Base-by-base conservation (phyloP, 495 filamentous ascomycete species). In the Aspergillus mulundensis region DNA sequence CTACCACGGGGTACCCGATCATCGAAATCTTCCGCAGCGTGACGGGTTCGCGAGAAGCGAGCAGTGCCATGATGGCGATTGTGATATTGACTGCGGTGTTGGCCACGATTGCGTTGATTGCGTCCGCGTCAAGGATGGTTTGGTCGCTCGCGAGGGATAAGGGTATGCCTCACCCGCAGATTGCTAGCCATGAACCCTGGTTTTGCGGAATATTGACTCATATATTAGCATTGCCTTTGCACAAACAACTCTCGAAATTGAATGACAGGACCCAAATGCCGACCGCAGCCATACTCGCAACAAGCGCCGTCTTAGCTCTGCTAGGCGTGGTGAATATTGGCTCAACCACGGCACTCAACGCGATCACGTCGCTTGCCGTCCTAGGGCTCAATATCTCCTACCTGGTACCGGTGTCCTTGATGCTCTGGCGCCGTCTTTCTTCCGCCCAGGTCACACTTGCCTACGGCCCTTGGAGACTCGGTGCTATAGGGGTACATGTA, bases 321-420 rank as follows among this genome's bases (percentile, higher is more conserved):
- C 47, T 52, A 0, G 47, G 39, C 2, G 1, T 84, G 19, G 83
- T 87, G 63, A 83, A 82, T 58, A 74, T 86, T 42, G 81, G 77
- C 18, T 81, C 77, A 0, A 59, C 69, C 5, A 72, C 76, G 6
- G 83, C 81, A 6, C 79, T 86, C 61, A 82, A 84, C 64, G 76
- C 76, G 21, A 73, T 84, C 20, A 64, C 75, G 23, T 84, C 77
- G 8, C 59, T 80, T 0, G 64, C 70, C 7, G 66, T 77, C 7
- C 65, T 64, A 11, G 73, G 74, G 1, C 59, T 80, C 15, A 63
- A 76, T 7, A 46, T 62, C 7, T 70, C 77, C n/a, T 79, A 78
- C 30, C 56, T 74, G n/a, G 55, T 77, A 20, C 69, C 66, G 19
- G 70, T 75, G 38, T 54, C 56, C 32, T 63, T 70, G 38, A 50